Conservation (phyloP, 257 asterid species). For the Paraleonurus japonicus region DNA sequence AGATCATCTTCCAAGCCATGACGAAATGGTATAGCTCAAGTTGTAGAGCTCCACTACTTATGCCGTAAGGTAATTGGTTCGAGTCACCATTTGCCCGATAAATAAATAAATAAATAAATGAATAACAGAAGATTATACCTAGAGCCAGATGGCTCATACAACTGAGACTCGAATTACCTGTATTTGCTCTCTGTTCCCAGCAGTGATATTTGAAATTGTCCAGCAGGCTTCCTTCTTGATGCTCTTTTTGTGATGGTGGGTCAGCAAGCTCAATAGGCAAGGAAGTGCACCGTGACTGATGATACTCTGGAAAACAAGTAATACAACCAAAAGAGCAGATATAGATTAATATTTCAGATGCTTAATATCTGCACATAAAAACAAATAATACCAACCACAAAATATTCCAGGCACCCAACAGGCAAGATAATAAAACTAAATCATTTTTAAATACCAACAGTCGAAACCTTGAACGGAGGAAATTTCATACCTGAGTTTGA, state of each 20-base stretch:
- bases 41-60: no score
- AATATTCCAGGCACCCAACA: neutral
- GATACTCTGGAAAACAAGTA: conserved; percentile 48
- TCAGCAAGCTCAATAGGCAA: conserved; percentile 65
- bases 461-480: neutral
- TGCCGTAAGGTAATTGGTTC: no score
- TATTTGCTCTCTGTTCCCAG: conserved; percentile 87
- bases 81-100: no score
- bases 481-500: conserved; percentile 72
- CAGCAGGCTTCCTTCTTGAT: conserved; percentile 96
- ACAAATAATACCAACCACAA: neutral
- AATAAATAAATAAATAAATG: no score
- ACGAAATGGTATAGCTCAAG: no score
- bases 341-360: neutral
- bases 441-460: neutral
- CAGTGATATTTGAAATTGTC: conserved; percentile 91
- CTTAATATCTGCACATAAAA: neutral
- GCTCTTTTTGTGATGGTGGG: conserved; percentile 91
- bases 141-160: neutral
- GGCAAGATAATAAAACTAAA: conserved; percentile 4
- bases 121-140: neutral
- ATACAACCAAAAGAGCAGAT: conserved; percentile 17
- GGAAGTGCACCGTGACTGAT: conserved; percentile 80
- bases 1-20: neutral
- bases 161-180: conserved; percentile 41